These are phyloP conservation scores for Cyphellophora attinorum DNA, from an alignment of 2,329 filamentous ascomycete species.

Conservation along the genomic window DNA sequence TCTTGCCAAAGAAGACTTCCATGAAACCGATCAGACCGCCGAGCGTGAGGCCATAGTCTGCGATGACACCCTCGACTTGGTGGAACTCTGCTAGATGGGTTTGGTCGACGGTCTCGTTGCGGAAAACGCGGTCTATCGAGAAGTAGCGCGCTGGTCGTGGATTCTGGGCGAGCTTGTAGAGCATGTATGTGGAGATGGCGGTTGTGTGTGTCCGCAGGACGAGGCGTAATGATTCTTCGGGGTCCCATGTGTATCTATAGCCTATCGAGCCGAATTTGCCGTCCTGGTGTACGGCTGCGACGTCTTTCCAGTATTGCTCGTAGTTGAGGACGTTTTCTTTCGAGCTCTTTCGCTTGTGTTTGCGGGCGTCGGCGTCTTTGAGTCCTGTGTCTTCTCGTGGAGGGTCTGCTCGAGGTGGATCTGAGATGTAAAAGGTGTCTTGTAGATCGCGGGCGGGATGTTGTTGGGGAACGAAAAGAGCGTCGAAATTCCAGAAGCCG, in stretches of 20 bases:
- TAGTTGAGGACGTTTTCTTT: slow-evolving; percentile 51
- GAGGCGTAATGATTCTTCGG: slow-evolving; percentile 74
- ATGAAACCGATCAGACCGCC: slow-evolving; percentile 92
- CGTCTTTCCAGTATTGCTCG: slow-evolving; percentile 77
- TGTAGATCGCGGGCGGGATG: slow-evolving; percentile 94
- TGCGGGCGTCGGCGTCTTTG: slow-evolving; percentile 37
- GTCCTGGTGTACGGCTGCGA: slow-evolving; percentile 75
- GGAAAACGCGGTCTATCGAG: slow-evolving; percentile 96
- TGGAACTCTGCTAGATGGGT: slow-evolving; percentile 98
- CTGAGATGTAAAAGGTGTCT: slow-evolving; percentile 97
- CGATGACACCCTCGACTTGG: slow-evolving; percentile 96
- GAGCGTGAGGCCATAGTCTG: slow-evolving; percentile 85
- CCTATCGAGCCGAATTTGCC: slow-evolving; percentile 93
- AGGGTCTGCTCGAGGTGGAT: slow-evolving; percentile 66
- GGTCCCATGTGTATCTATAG: slow-evolving; percentile 90
- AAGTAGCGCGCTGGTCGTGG: slow-evolving; percentile 91
- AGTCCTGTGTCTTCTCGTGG: slow-evolving; percentile 47
- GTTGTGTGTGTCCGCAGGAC: slow-evolving; percentile 96
- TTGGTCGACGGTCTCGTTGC: slow-evolving; percentile 93
- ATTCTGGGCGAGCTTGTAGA: slow-evolving; percentile 77
- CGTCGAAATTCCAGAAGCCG: slow-evolving; percentile 98
- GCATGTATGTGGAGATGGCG: slow-evolving; percentile 78
- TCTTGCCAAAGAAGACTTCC: slow-evolving; percentile 90
- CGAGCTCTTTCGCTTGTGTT: slow-evolving; percentile 42
- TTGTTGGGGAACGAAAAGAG: slow-evolving; percentile 93